Conservation (phyloP, 78 protist genomes). For the Dictyostelium firmibasis region DNA sequence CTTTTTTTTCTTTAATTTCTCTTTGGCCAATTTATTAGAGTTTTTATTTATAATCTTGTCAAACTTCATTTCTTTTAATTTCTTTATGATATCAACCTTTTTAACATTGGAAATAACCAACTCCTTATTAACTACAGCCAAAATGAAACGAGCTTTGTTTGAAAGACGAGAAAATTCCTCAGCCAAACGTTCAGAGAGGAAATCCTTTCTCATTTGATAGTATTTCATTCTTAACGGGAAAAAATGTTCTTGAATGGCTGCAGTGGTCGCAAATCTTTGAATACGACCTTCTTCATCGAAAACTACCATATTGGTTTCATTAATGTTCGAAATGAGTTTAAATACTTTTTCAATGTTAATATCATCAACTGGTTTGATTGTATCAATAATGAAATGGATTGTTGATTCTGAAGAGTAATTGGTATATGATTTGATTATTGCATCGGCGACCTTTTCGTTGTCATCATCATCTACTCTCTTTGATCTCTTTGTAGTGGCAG, state of each 20-base stretch:
- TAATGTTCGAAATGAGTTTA: neutral
- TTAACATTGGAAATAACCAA: constrained; percentile 78
- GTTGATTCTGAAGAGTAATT: constrained; percentile 29
- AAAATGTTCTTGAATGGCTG: constrained; percentile 90
- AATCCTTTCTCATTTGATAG: constrained; percentile 91
- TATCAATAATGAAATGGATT: constrained; percentile 74
- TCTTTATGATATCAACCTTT: constrained; percentile 80
- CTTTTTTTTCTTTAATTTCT: neutral
- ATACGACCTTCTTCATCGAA: constrained; percentile 92
- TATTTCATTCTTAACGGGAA: constrained; percentile 81
- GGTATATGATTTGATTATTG: neutral
- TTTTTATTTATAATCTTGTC: constrained; percentile 24
- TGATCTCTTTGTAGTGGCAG: constrained; percentile 77
- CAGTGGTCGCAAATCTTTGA: constrained; percentile 78
- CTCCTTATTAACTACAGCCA: constrained; percentile 81
- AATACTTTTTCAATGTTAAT: constrained; percentile 57
- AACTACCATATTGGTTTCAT: constrained; percentile 88
- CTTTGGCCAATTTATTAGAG: neutral
- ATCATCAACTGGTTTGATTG: constrained; percentile 16
- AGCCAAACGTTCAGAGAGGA: neutral
- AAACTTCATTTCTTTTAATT: constrained; percentile 71
- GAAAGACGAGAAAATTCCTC: constrained; percentile 46
- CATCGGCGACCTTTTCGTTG: neutral
- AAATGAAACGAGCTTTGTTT: constrained; percentile 92
- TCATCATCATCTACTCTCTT: constrained; percentile 56